Conservation (phyloP, 1,284 basidiomycete genomes). For the Ustilago bromivora region DNA sequence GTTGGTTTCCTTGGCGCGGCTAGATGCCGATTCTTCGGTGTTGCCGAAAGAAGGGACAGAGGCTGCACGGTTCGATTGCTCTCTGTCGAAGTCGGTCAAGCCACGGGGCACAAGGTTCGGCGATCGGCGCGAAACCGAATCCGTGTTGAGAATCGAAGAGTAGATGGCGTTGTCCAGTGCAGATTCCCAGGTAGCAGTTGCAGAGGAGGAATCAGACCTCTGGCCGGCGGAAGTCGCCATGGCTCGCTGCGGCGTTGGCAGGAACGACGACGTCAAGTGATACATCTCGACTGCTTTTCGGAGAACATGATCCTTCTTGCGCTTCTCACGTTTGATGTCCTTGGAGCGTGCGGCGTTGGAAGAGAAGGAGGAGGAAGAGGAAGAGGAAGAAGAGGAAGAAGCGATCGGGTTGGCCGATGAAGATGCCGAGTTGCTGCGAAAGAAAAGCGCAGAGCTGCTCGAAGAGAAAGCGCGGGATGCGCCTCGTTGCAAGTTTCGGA, state of each 20-base stretch:
- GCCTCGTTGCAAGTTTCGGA: conserved; percentile 39
- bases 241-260: conserved; percentile 47
- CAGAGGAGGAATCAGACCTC: conserved; percentile 5
- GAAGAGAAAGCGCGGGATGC: conserved; percentile 34
- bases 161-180: conserved; percentile 48
- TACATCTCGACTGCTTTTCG: conserved; percentile 66
- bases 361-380: conserved; percentile 31
- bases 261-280: conserved; percentile 63
- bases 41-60: conserved; percentile 43
- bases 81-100: conserved; percentile 37
- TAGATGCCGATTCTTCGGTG: conserved; percentile 28
- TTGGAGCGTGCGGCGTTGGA: conserved; percentile 19
- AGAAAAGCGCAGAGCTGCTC: conserved; percentile 18
- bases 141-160: conserved; percentile 49
- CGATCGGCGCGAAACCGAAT: conserved; percentile 34
- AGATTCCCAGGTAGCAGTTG: conserved; percentile 29
- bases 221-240: conserved; percentile 15
- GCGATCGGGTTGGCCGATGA: conserved; percentile 35
- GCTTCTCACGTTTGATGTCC: conserved; percentile 30
- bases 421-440: conserved; percentile 20
- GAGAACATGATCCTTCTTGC: conserved; percentile 53
- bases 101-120: conserved; percentile 42
- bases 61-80: conserved; percentile 41
- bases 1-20: conserved; percentile 22
- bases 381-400: conserved; percentile 23